A percentile compares a stretch with the other conserved stretches of the same genome.
These are phyloP conservation scores for Atalantia buxifolia DNA, from an alignment of 345 rosid species.

Conservation along the genomic window DNA sequence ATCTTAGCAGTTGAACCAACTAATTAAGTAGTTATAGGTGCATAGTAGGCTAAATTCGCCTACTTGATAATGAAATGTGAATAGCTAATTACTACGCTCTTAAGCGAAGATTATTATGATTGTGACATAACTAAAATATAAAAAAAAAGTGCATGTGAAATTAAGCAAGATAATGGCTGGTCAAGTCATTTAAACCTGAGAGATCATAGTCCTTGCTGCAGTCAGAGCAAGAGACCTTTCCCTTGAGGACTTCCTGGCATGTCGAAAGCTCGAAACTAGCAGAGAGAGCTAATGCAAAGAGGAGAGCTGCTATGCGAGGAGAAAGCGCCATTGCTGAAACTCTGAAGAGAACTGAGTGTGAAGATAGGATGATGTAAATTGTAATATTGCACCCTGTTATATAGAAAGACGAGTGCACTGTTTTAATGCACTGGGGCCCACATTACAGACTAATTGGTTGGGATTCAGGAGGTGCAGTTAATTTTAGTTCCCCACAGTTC, in stretches of 20 bases:
- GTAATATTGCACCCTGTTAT: conserved; percentile 14
- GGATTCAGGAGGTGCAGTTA: conserved; percentile 2
- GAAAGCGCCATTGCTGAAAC: conserved; percentile 40
- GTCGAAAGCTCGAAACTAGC: conserved; percentile 33
- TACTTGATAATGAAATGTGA: not conserved
- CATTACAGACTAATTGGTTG: conserved; percentile 31
- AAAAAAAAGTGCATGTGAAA: not conserved
- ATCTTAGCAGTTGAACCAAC: rapidly evolving
- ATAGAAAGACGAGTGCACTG: conserved; percentile 5
- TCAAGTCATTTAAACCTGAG: conserved; percentile 43
- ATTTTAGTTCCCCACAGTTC: not conserved
- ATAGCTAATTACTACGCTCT: not conserved
- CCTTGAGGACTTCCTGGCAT: conserved; percentile 34
- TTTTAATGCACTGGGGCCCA: conserved; percentile 34
- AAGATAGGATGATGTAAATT: not conserved
- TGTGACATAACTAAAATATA: too few relatives aligned
- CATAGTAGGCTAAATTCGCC: not conserved
- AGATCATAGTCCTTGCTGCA: conserved; percentile 45
- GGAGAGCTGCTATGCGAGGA: conserved; percentile 14
- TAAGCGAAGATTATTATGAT: too few relatives aligned
- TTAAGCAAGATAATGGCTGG: not conserved
- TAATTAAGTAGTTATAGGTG: too few relatives aligned
- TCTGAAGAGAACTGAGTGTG: conserved; percentile 3
- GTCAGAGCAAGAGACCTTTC: conserved; percentile 62
- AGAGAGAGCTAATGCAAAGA: conserved; percentile 37